A percentile compares a stretch with the other conserved stretches of the same genome.
Conservation (phyloP, 805 yeast species). For the Sugiyamaella qingdaonensis region DNA sequence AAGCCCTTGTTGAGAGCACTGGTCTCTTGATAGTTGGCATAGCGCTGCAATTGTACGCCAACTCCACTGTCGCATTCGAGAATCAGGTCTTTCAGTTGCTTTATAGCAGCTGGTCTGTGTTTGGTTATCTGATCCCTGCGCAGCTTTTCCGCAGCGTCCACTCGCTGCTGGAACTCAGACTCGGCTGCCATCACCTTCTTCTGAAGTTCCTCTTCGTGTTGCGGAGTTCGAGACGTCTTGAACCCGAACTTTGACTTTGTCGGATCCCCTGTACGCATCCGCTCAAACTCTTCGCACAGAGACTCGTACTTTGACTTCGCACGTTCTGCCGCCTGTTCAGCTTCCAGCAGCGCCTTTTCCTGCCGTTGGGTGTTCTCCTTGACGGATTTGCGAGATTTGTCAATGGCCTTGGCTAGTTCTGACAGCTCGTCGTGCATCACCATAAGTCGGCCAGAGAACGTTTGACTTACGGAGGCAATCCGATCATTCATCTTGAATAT, state of each 20-base stretch:
- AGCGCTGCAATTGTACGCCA: slow-evolving; percentile 82
- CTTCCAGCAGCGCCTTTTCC: slow-evolving; percentile 81
- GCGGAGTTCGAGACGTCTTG: slow-evolving; percentile 71
- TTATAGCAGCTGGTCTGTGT: slow-evolving; percentile 73
- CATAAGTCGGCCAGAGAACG: slow-evolving; percentile 73
- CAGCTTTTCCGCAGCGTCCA: slow-evolving; percentile 63
- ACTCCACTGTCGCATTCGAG: slow-evolving; percentile 87
- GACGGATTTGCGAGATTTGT: slow-evolving; percentile 64
- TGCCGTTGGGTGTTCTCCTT: slow-evolving; percentile 79
- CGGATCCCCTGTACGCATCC: slow-evolving; percentile 75
- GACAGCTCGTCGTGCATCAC: slow-evolving; percentile 81
- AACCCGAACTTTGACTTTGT: slow-evolving; percentile 75
- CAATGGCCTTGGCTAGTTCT: slow-evolving; percentile 64
- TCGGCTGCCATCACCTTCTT: slow-evolving; percentile 81
- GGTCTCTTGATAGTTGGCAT: slow-evolving; percentile 82
- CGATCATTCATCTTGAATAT: slow-evolving; percentile 77
- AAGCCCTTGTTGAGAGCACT: slow-evolving; percentile 81
- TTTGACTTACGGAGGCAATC: slow-evolving; percentile 61
- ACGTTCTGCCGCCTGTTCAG: slow-evolving; percentile 81
- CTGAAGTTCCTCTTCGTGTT: slow-evolving; percentile 84
- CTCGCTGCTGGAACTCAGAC: slow-evolving; percentile 76
- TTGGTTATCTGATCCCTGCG: slow-evolving; percentile 68
- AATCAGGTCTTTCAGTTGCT: slow-evolving; percentile 68
- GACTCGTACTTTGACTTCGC: slow-evolving; percentile 75
- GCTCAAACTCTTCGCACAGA: slow-evolving; percentile 82